Evolutionary conservation across 1,284 basidiomycete species (phyloP).

Genomic region (Mycosarcoma mackinlayi): DNA sequence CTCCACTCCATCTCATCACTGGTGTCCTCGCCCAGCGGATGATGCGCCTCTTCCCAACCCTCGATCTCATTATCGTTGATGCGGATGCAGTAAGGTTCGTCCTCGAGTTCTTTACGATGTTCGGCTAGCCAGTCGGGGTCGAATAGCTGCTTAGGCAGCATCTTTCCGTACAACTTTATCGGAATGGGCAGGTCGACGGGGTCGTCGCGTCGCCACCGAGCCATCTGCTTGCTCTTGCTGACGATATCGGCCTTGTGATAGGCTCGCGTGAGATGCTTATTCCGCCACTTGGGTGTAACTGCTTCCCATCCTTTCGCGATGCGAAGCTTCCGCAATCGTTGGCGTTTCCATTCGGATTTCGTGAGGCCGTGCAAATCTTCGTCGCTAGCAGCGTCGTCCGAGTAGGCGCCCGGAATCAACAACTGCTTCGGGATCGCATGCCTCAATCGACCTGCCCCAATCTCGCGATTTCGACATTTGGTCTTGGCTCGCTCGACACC

Average conservation of each 20-base stretch:
- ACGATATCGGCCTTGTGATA: slow-evolving; percentile 55
- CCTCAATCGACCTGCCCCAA: slow-evolving; percentile 40
- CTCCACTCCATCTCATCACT: slow-evolving; percentile 58
- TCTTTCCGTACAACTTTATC: slow-evolving; percentile 48
- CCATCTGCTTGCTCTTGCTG: slow-evolving; percentile 54
- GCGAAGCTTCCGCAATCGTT: slow-evolving; percentile 45
- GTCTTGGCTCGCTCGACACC: slow-evolving; percentile 52
- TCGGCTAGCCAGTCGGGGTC: slow-evolving; percentile 49
- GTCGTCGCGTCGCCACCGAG: slow-evolving; percentile 50
- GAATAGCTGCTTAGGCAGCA: slow-evolving; percentile 45
- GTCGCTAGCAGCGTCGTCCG: slow-evolving; percentile 57
- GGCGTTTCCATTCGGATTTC: slow-evolving; percentile 48
- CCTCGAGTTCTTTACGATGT: slow-evolving; percentile 42
- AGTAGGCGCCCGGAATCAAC: slow-evolving; percentile 51
- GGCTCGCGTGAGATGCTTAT: slow-evolving; percentile 49
- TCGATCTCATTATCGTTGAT: slow-evolving; percentile 49
- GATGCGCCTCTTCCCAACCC: slow-evolving; percentile 48
- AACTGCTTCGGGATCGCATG: slow-evolving; percentile 52
- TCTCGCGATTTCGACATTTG: slow-evolving; percentile 52
- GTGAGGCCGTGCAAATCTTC: slow-evolving; percentile 55
- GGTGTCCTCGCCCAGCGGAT: slow-evolving; percentile 52
- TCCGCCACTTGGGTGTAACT: slow-evolving; percentile 53
- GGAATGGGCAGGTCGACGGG: slow-evolving; percentile 53
- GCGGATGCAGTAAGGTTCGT: slow-evolving; percentile 50
- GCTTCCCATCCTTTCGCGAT: slow-evolving; percentile 54